phyloP scores from a whole-genome alignment of 2,329 filamentous ascomycete genomes.

The Ophiocordyceps camponoti-rufipedis region DNA sequence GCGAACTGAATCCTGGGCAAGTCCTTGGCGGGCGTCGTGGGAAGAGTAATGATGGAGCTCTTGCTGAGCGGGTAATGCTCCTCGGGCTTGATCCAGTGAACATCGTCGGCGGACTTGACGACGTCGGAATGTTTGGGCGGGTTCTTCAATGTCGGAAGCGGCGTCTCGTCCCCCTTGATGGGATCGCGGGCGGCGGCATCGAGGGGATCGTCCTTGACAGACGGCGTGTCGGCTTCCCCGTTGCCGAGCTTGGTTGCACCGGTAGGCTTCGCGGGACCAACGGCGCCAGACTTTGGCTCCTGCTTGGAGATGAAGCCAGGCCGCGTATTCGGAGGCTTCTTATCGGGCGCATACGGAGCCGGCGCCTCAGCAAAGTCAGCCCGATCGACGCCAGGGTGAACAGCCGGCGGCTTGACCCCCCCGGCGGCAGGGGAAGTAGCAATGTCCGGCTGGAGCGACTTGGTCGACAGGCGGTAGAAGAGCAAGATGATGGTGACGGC shows the following conservation, averaged over 20 bases:
- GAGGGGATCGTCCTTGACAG: not conserved
- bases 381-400: not conserved
- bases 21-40: constrained; percentile 47
- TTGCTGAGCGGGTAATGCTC: constrained; percentile 64
- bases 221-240: not conserved
- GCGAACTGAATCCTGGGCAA: constrained; percentile 63
- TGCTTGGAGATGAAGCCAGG: not conserved
- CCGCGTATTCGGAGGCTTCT: not conserved
- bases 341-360: not conserved
- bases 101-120: constrained; percentile 6
- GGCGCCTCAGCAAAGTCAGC: not conserved
- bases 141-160: constrained; percentile 9
- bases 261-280: not conserved
- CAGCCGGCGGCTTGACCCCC: no score
- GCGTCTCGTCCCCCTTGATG: not conserved
- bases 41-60: constrained; percentile 56
- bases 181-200: not conserved
- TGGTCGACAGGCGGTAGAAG: constrained; percentile 28
- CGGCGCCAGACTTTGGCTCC: constrained; percentile 1
- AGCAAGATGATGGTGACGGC: constrained; percentile 36
- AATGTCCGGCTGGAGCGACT: constrained; percentile 10
- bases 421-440: not conserved
- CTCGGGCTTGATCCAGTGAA: constrained; percentile 56
- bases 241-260: no score
- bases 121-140: constrained; percentile 6